Base-by-base conservation (phyloP, 306 rosid genomes). In the Lupinus albus region DNA sequence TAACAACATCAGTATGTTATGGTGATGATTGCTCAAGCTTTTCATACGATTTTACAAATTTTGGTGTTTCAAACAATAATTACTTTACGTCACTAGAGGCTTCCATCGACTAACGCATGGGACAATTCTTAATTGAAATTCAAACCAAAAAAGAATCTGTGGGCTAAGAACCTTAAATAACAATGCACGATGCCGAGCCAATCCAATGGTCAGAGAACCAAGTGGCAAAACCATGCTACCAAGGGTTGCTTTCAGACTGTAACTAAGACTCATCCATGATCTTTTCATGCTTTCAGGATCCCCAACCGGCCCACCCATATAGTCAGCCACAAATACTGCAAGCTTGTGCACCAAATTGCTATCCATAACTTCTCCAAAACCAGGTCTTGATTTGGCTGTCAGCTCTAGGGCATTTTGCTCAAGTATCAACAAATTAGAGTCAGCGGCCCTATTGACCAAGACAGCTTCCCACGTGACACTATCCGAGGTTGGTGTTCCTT, bases 141-240 rank as follows among this genome's bases (percentile, higher is more conserved):
- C 41, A 74, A 49, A 68, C 42, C 21, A 55, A 54, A 56, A 39
- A 58, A 33, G 50, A 46, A 20, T 35, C 47, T 16, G 49, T 30
- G 46, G 52, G 49, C 67, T 51, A 72, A 44, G 64, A 77, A 93
- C 99, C 99, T 93, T 93, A 78, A 90, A 90, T 77, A 93, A 76
- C 83, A 93, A 90, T 25, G 99, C 97, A 21, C 99, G 99, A 81
- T 93, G 99, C 55, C 99, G 89, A 58, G 96, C 97, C 87, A 93
- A 82, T 77, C 99, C 99, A 65, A 88, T 76, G 44, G 86, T 88
- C 61, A 93, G 64, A 64, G 97, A 93, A 81, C 99, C 99, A 68
- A 93, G 91, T 13, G 97, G 97, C 84, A 93, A 80, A 82, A 90
- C 84, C 91, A 88, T 83, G 80, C 99, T 90, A 46, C 97, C 97